Base-by-base conservation (phyloP, 1,284 basidiomycete species). In the Dichomitus squalens region DNA sequence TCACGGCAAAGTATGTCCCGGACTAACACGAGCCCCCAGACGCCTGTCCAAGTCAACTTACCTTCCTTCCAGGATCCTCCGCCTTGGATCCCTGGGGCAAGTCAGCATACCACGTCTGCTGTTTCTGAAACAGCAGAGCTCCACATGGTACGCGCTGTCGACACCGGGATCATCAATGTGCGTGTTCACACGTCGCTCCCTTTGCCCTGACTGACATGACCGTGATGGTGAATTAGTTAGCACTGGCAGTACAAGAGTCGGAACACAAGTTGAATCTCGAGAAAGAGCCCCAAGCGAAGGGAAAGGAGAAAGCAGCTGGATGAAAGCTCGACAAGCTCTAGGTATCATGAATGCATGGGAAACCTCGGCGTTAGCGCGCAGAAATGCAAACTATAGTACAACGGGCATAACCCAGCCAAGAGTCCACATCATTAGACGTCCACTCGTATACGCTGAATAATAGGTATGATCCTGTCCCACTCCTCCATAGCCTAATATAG, bases 381-480 rank as follows among this genome's bases (percentile, higher is more conserved):
- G 9, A 46, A 25, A 35, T 41, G 55, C 55, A 56, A 47, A 34
- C 55, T 61, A 64, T 44, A 57, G 39, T 67, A 67, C 66, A 65
- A 61, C 51, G 54, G 52, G 56, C 43, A 53, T n/a, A 21, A 52
- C 59, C 66, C 63, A 66, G 49, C 59, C 60, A 67, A 57, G 54
- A 40, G 55, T 49, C 54, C 55, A 55, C 41, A 55, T 31, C 23
- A 59, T 73, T 81, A 92, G 69, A 92, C 84, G 75, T 93, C 92
- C 75, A 93, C 92, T 53, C 91, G 86, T 77, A 93, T 93, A 53
- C 90, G 88, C 72, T 93, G 88, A 69, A 93, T 87, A 64, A 92
- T 77, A 60, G 92, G 89, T 81, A 93, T 92, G 71, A 93, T 90
- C 73, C 90, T 79, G 53, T 95, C 93, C 93, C 93, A 96, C 72